Base-by-base conservation (phyloP, 768 basidiomycete genomes). In the Butyriboletus loyo region DNA sequence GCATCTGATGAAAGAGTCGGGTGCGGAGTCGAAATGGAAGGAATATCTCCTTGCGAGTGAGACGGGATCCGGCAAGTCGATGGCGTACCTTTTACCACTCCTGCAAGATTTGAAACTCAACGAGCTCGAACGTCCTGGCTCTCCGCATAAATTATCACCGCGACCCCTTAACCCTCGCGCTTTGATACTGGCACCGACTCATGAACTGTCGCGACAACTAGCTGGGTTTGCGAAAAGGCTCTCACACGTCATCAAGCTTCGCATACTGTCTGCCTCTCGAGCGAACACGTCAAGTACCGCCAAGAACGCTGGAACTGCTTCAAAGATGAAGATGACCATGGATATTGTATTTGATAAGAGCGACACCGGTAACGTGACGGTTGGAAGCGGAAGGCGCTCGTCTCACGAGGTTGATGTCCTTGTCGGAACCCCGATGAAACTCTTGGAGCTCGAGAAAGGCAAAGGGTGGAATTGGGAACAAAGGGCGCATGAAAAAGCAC, bases 51-150 rank as follows among this genome's bases (percentile, higher is more conserved):
- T 96, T 1, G 93, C 91, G 0, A 86, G 88, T 0, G 92, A 95
- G 69, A 96, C 92, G 0, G 93, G 94, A 15, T 92, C 91, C 0
- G 93, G 92, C 1, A 96, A 96, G 72, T 92, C 89, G 2, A 80
- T 95, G 27, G 93, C 94, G 1, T 96, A 94, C 67, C 79, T 95
- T 38, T 77, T 95, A 6, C 93, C 93, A 0, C 68, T 95, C 49
- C 75, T 96, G 2, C 88, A 95, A 57, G 73, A 79, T 56, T 74
- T 95, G 65, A 96, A 96, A 67, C 65, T 72, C 43, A 73, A 79
- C 3, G 92, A 95, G 64, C 49, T 73, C 14, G 49, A 56, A 37
- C 52, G 39, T 24, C 22, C 58, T 30, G 25, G 21, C 10, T 49
- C 46, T n/a, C 37, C 49, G 9, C 41, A 32, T 49, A 55, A 34